Evolutionary conservation across 441 rosid species (phyloP).

Genomic region (Croton laevigatus): DNA sequence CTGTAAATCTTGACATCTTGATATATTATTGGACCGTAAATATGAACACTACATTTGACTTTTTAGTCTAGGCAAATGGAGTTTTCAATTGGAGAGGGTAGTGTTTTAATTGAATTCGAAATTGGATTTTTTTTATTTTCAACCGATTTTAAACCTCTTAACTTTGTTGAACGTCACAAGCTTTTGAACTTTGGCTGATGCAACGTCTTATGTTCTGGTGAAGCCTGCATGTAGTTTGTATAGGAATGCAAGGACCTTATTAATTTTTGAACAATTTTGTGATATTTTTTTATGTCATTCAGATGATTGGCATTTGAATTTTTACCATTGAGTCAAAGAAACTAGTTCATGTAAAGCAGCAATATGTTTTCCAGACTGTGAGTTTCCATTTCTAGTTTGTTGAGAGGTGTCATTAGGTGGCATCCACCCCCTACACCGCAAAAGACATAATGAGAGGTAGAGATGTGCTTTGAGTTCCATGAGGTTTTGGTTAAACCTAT

Average conservation of each 20-base stretch:
- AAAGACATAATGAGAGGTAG: not conserved
- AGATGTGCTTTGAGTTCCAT: not conserved
- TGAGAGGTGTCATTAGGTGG: not conserved
- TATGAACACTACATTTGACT: no score
- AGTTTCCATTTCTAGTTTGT: not conserved
- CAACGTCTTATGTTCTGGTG: not conserved
- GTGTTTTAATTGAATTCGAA: no score
- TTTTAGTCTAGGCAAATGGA: no score
- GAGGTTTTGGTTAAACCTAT: not conserved
- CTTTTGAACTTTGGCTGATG: no score
- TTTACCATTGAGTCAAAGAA: not conserved
- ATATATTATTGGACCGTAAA: not conserved
- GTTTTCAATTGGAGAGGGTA: no score
- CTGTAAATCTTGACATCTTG: no score
- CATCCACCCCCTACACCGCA: not conserved
- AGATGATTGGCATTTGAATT: not conserved
- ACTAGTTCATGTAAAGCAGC: not conserved
- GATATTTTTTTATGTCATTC: not conserved
- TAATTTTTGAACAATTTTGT: not conserved
- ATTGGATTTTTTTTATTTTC: no score
- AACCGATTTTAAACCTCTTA: no score
- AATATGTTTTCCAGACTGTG: not conserved
- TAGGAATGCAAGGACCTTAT: not conserved
- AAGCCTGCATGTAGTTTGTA: not conserved
- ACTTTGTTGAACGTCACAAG: no score